Conservation (phyloP, 2,329 filamentous ascomycete species). For the Lomentospora prolificans region DNA sequence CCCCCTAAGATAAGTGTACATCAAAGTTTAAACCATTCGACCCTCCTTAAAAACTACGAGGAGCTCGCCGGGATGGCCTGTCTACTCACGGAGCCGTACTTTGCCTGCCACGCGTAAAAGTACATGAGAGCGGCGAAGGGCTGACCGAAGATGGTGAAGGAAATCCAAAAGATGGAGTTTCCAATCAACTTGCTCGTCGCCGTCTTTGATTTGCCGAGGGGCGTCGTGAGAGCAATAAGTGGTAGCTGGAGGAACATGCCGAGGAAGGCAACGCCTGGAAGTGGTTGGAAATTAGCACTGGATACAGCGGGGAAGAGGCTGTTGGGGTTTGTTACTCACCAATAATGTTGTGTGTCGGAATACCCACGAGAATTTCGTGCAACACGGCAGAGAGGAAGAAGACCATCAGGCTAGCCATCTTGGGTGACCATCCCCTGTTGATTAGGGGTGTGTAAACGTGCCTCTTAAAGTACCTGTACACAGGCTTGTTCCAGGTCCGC, state of each 20-base stretch:
- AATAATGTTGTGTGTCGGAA: constrained; percentile 90
- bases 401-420: constrained; percentile 65
- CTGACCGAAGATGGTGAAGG: constrained; percentile 91
- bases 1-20: no score
- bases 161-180: constrained; percentile 93
- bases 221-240: constrained; percentile 70
- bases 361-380: constrained; percentile 85
- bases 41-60: background rate
- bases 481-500: constrained; percentile 96
- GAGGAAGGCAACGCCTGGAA: constrained; percentile 68
- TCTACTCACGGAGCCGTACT: constrained; percentile 75
- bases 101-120: constrained; percentile 97
- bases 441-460: constrained; percentile 87
- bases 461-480: constrained; percentile 91
- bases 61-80: constrained; percentile 16
- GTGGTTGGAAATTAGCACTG: no score
- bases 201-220: constrained; percentile 68
- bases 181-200: constrained; percentile 70
- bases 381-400: constrained; percentile 83
- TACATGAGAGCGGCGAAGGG: constrained; percentile 87
- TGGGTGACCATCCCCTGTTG: constrained; percentile 67
- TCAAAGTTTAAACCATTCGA: no score
- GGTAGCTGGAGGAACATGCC: constrained; percentile 94
- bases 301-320: no score
- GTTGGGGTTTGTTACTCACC: constrained; percentile 49